Base-by-base conservation (phyloP, 1,139 yeast species). In the Candida pseudoviswanathii region DNA sequence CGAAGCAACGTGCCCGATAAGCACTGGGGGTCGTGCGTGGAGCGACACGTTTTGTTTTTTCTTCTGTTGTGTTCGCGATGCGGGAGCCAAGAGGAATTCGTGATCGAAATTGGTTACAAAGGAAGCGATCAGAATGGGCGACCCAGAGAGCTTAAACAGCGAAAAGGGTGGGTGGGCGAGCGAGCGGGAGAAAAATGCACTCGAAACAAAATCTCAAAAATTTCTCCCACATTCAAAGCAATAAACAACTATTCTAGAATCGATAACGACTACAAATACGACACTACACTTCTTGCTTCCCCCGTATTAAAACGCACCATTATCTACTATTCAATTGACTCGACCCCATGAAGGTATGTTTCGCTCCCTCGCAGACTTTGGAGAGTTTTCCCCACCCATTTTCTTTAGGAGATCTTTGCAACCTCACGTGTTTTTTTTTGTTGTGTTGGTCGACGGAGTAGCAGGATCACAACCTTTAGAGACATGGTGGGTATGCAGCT, bases 311-410 rank as follows among this genome's bases (percentile, higher is more conserved):
- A 25, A 8, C 16, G 24, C 10, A n/a, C 29, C 6, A 25, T 10
- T 37, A 25, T 10, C 27, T 25, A 37, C n/a, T 10, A 37, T 22
- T 9, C 30, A 37, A 37, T 37, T 37, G 41, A 37, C 5, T 37
- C 24, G 30, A 37, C 29, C n/a, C 41, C 41, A 39, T 39, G 42
- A 39, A 39, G 32, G 42, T 39, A 39, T 27, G 42, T 39, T 27
- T 27, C 16, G 16, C 16, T 16, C 16, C 16, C 16, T 16, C 16
- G 16, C 16, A 16, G 16, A 16, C 16, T 16, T 16, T 16, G 16
- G 16, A 16, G 16, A 16, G 16, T 16, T 16, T 16, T 16, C 16
- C 16, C 16, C 16, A 16, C 16, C 26, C 2, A 4, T 38, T 37
- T 37, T 10, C 27, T 26, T 26, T 38, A 4, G 7, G 24, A 7